Percentiles rank a stretch among this genome's conserved stretches.
Evolutionary conservation across 768 basidiomycete species (phyloP).

Genomic region (Suillus occidentalis): DNA sequence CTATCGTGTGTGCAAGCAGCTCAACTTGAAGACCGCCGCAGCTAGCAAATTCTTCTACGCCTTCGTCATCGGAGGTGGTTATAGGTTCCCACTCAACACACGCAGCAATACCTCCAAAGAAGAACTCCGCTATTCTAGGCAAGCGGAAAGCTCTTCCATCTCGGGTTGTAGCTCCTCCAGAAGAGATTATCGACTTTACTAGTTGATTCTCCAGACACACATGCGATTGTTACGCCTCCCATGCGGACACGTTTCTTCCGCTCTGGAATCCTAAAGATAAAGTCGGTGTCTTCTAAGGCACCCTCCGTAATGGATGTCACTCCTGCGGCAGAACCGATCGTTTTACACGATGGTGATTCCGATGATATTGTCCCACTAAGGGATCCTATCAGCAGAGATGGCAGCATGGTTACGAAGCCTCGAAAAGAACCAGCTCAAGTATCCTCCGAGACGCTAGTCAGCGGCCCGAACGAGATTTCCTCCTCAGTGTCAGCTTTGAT

Average conservation of each 20-base stretch:
- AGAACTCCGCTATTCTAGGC: background rate
- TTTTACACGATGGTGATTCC: background rate
- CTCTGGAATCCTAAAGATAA: slow-evolving; percentile 24
- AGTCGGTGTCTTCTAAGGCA: slow-evolving; percentile 4
- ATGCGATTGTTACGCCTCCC: slow-evolving; percentile 13
- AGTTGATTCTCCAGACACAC: slow-evolving; percentile 4
- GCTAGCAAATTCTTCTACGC: background rate
- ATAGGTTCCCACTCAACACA: background rate
- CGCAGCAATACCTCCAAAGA: background rate
- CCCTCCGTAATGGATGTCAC: background rate
- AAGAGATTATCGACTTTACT: slow-evolving; percentile 14
- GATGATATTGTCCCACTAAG: background rate
- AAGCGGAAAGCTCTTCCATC: background rate
- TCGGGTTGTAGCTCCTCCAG: background rate
- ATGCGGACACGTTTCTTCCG: slow-evolving; percentile 22
- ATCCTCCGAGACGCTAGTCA: background rate
- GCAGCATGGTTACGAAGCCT: background rate
- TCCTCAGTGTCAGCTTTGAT: background rate
- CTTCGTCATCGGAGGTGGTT: background rate
- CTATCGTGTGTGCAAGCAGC: background rate
- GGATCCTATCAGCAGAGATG: background rate
- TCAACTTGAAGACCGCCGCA: background rate
- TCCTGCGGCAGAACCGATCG: background rate
- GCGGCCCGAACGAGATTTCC: background rate
- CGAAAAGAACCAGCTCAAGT: background rate